phyloP scores from a whole-genome alignment of 768 basidiomycete species.

The Tylopilus balloui region DNA sequence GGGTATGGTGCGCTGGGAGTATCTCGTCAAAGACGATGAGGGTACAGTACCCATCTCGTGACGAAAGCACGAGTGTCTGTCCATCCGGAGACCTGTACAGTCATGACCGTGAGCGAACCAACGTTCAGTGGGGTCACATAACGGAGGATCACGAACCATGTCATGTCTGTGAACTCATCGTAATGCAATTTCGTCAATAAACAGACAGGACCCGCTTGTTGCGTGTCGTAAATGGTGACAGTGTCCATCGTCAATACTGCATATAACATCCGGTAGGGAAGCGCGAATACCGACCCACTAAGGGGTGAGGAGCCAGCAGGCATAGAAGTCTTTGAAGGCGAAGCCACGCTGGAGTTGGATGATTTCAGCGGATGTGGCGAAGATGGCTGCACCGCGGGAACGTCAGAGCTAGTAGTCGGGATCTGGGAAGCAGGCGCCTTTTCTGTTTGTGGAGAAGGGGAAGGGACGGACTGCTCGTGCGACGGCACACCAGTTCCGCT shows the following conservation, averaged over 20 bases:
- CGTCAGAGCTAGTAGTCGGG: slow-evolving; percentile 7
- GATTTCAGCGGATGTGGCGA: slow-evolving; percentile 13
- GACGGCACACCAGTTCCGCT: slow-evolving; percentile 28
- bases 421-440: slow-evolving; percentile 11
- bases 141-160: slow-evolving; percentile 61
- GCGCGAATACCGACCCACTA: slow-evolving; percentile 68
- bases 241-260: slow-evolving; percentile 97
- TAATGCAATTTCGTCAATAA: slow-evolving; percentile 93
- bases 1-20: slow-evolving; percentile 79
- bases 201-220: slow-evolving; percentile 89
- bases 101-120: slow-evolving; percentile 4
- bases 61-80: slow-evolving; percentile 84
- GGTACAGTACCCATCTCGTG: slow-evolving; percentile 96
- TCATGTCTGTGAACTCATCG: slow-evolving; percentile 95
- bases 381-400: slow-evolving; percentile 7
- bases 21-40: slow-evolving; percentile 94
- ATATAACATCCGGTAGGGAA: slow-evolving; percentile 92
- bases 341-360: slow-evolving; percentile 8
- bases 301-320: slow-evolving; percentile 41
- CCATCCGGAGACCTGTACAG: slow-evolving; percentile 87
- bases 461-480: slow-evolving; percentile 9
- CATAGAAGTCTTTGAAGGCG: slow-evolving; percentile 21
- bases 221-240: slow-evolving; percentile 92
- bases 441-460: slow-evolving; percentile 16
- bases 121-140: neutral